Evolutionary conservation across 345 rosid genomes (phyloP).

Genomic region (Punica granatum): DNA sequence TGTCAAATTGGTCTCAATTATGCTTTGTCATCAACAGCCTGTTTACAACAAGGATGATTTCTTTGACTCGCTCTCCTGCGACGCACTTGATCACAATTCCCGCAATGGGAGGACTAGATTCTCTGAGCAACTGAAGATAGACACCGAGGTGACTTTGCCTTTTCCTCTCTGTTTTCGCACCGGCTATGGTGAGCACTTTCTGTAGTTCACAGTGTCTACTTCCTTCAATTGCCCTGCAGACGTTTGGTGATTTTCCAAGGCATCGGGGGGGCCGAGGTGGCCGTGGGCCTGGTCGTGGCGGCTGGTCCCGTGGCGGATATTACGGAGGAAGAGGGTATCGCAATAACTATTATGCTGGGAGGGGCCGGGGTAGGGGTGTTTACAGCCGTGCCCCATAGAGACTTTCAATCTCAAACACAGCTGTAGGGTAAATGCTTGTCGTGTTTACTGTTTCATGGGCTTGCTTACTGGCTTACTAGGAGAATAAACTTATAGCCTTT

Average conservation of each 20-base stretch:
- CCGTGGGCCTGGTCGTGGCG: conserved; percentile 33
- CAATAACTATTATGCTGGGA: conserved; percentile 27
- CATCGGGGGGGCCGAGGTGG: conserved; percentile 44
- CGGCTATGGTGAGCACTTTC: background rate
- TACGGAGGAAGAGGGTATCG: conserved; percentile 25
- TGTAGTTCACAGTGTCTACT: background rate
- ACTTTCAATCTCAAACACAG: background rate
- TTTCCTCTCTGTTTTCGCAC: background rate
- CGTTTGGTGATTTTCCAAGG: conserved; percentile 66
- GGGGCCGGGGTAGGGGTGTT: conserved; percentile 31
- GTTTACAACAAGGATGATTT: conserved; percentile 90
- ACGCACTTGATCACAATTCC: conserved; percentile 39
- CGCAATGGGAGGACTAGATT: conserved; percentile 68
- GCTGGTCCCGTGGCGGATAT: conserved; percentile 35
- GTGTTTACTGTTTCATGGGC: background rate
- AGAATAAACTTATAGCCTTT: background rate
- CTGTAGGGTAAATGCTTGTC: background rate
- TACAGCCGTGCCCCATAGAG: conserved; percentile 17
- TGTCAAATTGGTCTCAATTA: background rate
- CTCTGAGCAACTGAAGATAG: conserved; percentile 84
- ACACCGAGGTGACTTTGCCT: conserved; percentile 59
- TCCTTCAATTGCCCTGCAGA: conserved; percentile 25
- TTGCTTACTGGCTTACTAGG: conserved; percentile 1
- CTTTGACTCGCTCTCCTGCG: conserved; percentile 76
- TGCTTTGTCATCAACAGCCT: conserved; percentile 30